Conservation (phyloP, 305 asterid genomes). For the Ruellia speciosa region DNA sequence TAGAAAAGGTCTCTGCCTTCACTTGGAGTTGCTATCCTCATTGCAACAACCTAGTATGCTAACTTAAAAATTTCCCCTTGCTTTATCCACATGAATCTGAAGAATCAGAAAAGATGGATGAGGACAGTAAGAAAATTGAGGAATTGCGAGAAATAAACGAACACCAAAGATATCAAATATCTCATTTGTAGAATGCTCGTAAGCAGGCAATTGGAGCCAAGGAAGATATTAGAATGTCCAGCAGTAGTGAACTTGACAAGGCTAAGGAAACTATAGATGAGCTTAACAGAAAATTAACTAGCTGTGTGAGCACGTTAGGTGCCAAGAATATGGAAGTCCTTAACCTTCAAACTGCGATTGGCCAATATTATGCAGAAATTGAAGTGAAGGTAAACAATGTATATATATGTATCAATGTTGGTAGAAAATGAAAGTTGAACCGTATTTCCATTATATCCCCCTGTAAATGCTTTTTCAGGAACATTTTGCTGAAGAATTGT, state of each 20-base stretch:
- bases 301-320: constrained; percentile 62
- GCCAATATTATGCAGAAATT: constrained; percentile 97
- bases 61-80: constrained; percentile 19
- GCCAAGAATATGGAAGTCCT: constrained; percentile 83
- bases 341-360: constrained; percentile 95
- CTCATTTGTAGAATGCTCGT: constrained; percentile 68
- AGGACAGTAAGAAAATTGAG: constrained; percentile 86
- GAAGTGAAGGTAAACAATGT: constrained; percentile 99
- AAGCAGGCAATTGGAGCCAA: constrained; percentile 57
- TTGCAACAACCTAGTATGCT: constrained; percentile 15
- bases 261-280: constrained; percentile 67
- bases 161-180: constrained; percentile 63
- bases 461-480: constrained; percentile 46
- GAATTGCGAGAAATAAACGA: constrained; percentile 66
- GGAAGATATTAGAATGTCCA: constrained; percentile 60
- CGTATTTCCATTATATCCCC: constrained; percentile 5
- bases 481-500: constrained; percentile 68
- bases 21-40: constrained; percentile 15
- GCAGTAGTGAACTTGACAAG: constrained; percentile 49
- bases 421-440: constrained; percentile 15
- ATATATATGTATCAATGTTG: no score
- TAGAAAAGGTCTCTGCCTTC: constrained; percentile 68
- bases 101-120: constrained; percentile 98
- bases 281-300: constrained; percentile 59
- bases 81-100: constrained; percentile 65